Percentiles rank a stretch among this genome's conserved stretches.
Conservation (phyloP, 2,329 filamentous ascomycete species). For the Paracoccidioides brasiliensis region DNA sequence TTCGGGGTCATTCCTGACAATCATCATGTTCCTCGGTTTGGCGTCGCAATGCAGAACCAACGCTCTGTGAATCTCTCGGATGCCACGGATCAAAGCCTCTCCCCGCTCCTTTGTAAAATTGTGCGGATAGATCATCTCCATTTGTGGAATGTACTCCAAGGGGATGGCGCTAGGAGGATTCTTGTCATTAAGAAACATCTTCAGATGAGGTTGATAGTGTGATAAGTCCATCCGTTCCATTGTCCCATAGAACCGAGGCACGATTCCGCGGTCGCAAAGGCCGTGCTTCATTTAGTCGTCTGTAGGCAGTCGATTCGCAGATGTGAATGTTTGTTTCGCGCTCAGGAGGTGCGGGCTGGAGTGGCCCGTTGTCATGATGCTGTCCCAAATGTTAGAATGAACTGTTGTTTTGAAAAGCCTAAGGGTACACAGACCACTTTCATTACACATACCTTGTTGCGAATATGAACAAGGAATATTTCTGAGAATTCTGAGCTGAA, state of each 20-base stretch:
- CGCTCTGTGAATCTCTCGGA: conserved; percentile 15
- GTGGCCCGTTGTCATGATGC: conserved; percentile 1
- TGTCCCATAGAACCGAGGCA: conserved; percentile 2
- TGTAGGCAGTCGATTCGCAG: conserved; percentile 6
- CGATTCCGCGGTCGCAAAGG: background rate
- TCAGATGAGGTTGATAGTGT: background rate
- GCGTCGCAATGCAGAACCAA: conserved; percentile 15
- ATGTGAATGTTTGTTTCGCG: conserved; percentile 3
- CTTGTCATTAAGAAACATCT: conserved; percentile 8
- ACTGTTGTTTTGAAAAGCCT: background rate
- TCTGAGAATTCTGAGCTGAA: background rate
- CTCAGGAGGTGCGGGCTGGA: background rate
- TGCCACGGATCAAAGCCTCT: conserved; percentile 11
- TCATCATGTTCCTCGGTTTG: conserved; percentile 18
- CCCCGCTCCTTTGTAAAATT: conserved; percentile 14
- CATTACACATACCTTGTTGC: background rate
- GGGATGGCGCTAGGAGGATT: conserved; percentile 12
- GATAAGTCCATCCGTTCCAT: background rate
- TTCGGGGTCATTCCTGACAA: conserved; percentile 7
- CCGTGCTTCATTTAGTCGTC: conserved; percentile 1
- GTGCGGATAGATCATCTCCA: conserved; percentile 7
- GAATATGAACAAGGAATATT: background rate
- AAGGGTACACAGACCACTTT: background rate
- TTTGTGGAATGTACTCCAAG: conserved; percentile 15
- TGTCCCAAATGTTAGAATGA: conserved; percentile 1